These are phyloP conservation scores for Viola odorata DNA, from an alignment of 345 rosid species.

Conservation along the genomic window DNA sequence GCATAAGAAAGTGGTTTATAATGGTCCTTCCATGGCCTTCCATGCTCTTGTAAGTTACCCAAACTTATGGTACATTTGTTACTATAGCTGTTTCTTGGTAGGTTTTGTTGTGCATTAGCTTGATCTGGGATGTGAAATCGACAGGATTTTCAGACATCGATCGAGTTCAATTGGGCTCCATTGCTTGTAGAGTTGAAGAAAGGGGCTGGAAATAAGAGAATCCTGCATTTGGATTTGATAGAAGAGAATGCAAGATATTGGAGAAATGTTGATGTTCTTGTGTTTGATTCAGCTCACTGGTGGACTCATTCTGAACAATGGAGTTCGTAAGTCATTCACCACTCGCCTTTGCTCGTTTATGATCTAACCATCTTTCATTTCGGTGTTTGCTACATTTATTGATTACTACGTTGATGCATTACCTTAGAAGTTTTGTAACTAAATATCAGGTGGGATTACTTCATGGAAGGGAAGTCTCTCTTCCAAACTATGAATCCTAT, in stretches of 20 bases:
- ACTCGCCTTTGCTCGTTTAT: neutral
- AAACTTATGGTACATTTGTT: neutral
- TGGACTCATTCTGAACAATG: conserved; percentile 85
- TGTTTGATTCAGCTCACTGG: conserved; percentile 97
- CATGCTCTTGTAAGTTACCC: conserved; percentile 53
- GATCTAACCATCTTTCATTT: neutral
- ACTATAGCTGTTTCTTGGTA: neutral
- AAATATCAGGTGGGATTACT: conserved; percentile 61
- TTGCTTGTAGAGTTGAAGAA: conserved; percentile 75
- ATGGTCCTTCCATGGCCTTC: conserved; percentile 85
- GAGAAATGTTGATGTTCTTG: conserved; percentile 78
- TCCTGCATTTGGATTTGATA: conserved; percentile 75
- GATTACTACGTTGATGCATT: too few species aligned
- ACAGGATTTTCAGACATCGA: conserved; percentile 73
- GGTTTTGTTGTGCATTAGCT: neutral
- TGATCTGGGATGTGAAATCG: neutral
- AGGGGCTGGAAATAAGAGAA: conserved; percentile 47
- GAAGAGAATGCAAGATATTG: conserved; percentile 91
- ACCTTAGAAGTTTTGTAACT: neutral
- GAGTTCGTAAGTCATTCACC: conserved; percentile 45
- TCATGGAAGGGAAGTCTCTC: conserved; percentile 48
- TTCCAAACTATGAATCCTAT: conserved; percentile 52
- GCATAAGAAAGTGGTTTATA: conserved; percentile 58
- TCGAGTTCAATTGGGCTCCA: conserved; percentile 94
- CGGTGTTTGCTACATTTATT: neutral